These are phyloP conservation scores for barrel medic (Medicago truncatula) DNA, from an alignment of 306 rosid species.

Conservation along the genomic window MtrunA17r5.0-ANR NC_053042.1:4254501-4255000, in stretches of 20 bases:
- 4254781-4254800: slow-evolving; percentile 28
- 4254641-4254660: slow-evolving; percentile 26
- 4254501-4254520: slow-evolving; percentile 17
- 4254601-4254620: background rate
- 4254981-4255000: slow-evolving; percentile 82
- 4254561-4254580: background rate
- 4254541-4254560: slow-evolving; percentile 13
- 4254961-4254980: slow-evolving; percentile 89
- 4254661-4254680: slow-evolving; percentile 21
- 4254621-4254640: background rate
- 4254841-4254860: slow-evolving; percentile 1
- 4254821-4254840: slow-evolving; percentile 9
- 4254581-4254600: background rate
- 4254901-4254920: slow-evolving; percentile 81
- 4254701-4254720: no score
- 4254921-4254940: slow-evolving; percentile 83
- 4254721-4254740: no score
- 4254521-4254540: background rate
- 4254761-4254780: background rate
- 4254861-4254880: slow-evolving; percentile 17
- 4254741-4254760: background rate
- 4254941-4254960: slow-evolving; percentile 64
- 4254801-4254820: slow-evolving; percentile 17
- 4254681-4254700: background rate
- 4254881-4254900: slow-evolving; percentile 54